A percentile compares a stretch with the other conserved stretches of the same genome.
phyloP scores from a whole-genome alignment of 768 basidiomycete species.

The Suillus ampliporus region DNA sequence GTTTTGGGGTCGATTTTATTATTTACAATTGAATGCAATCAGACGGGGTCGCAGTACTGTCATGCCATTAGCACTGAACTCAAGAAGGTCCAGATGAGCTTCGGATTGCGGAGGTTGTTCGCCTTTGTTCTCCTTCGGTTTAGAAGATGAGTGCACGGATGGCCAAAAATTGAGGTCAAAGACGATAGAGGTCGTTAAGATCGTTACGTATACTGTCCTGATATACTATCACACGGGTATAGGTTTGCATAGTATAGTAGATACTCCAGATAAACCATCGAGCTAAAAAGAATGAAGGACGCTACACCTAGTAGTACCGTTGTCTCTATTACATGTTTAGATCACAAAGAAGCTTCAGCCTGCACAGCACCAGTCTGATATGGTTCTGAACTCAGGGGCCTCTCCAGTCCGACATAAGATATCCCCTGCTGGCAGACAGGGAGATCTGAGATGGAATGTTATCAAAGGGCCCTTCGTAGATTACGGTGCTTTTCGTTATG shows the following conservation, averaged over 20 bases:
- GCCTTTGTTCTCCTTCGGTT: too few species aligned
- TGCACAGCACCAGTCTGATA: neutral
- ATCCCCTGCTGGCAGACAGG: too few species aligned
- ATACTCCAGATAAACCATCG: neutral
- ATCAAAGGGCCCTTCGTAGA: too few species aligned
- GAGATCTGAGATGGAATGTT: too few species aligned
- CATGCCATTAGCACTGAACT: too few species aligned
- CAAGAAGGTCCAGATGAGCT: too few species aligned
- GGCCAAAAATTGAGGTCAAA: too few species aligned
- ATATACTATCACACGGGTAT: neutral
- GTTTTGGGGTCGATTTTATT: slow-evolving; percentile 74
- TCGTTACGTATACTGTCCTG: neutral
- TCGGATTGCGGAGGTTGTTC: too few species aligned
- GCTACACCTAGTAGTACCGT: neutral
- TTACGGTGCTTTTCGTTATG: too few species aligned
- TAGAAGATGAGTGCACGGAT: too few species aligned
- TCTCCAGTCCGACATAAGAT: slow-evolving; percentile 35
- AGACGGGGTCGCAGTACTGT: too few species aligned
- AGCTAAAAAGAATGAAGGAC: neutral
- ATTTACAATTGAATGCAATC: slow-evolving; percentile 70
- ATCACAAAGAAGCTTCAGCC: neutral
- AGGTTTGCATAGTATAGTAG: neutral
- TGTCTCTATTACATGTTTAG: neutral
- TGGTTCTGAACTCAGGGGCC: neutral
- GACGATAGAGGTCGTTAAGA: neutral